Evolutionary conservation across 2,329 filamentous ascomycete genomes (phyloP).

Genomic region (Mycosphaerella sp.): DNA sequence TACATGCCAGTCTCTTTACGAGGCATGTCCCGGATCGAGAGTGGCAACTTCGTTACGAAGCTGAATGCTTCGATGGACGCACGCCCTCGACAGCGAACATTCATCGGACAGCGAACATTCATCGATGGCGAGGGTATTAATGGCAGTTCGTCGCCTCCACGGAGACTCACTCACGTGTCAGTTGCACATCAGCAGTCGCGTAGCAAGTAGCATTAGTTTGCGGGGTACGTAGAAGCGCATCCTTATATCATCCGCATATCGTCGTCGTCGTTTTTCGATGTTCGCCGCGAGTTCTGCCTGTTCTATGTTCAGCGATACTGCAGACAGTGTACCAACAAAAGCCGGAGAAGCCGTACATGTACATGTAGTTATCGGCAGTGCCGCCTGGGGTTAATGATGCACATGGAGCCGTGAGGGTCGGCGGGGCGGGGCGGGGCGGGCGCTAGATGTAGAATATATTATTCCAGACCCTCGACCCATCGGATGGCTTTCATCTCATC

Average conservation of each 20-base stretch:
- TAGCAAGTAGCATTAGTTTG: not conserved
- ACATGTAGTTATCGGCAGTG: too few species aligned
- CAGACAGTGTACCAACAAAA: too few species aligned
- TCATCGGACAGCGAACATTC: slow-evolving; percentile 10
- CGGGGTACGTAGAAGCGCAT: not conserved
- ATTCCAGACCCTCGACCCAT: too few species aligned
- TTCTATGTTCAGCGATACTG: too few species aligned
- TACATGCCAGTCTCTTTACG: slow-evolving; percentile 2
- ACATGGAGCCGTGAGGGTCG: too few species aligned
- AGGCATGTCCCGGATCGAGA: slow-evolving; percentile 5
- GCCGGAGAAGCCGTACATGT: too few species aligned
- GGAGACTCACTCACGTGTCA: slow-evolving; percentile 5
- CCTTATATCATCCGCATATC: not conserved
- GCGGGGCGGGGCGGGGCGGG: too few species aligned
- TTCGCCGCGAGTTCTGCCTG: too few species aligned
- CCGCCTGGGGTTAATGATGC: too few species aligned
- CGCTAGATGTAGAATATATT: too few species aligned
- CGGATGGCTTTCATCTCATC: too few species aligned
- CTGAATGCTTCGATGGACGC: slow-evolving; percentile 5
- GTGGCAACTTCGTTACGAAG: slow-evolving; percentile 10
- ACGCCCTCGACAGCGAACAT: slow-evolving; percentile 9
- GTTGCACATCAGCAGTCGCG: not conserved
- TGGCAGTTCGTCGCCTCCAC: not conserved
- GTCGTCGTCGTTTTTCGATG: too few species aligned
- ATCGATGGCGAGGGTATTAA: slow-evolving; percentile 9